Percentiles rank a stretch among this genome's conserved stretches.
These are phyloP conservation scores for Blastocystis sp. DNA, from an alignment of 352 stramenopile genomes.

Conservation along the genomic window DNA sequence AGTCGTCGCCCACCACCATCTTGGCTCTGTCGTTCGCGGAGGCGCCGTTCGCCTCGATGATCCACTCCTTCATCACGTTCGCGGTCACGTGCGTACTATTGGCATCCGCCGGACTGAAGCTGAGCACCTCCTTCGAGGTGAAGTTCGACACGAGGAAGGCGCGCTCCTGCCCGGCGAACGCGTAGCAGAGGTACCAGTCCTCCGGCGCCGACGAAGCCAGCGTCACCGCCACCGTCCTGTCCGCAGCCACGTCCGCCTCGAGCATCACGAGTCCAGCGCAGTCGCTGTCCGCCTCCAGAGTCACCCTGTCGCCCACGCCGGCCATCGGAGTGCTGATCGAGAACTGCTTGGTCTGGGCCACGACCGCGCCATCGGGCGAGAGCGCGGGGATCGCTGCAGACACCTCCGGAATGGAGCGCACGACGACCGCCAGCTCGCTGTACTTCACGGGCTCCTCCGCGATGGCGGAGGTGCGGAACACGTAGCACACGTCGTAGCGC, in stretches of 20 bases:
- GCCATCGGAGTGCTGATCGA: background rate
- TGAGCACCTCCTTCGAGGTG: background rate
- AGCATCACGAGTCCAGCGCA: background rate
- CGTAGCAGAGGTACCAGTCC: background rate
- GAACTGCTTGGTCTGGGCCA: background rate
- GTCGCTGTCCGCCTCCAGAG: background rate
- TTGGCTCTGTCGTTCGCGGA: background rate
- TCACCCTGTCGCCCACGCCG: background rate
- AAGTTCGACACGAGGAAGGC: background rate
- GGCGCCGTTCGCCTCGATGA: background rate
- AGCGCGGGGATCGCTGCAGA: background rate
- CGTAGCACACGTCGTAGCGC: slow-evolving; percentile 54
- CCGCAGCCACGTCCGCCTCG: background rate
- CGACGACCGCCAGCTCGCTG: background rate
- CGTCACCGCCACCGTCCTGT: background rate
- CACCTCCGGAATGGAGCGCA: background rate
- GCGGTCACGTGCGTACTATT: background rate
- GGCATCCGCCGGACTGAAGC: background rate
- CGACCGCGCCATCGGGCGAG: background rate
- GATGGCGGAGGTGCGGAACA: background rate
- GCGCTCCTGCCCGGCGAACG: background rate
- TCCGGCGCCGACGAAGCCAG: background rate
- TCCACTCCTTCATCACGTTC: background rate
- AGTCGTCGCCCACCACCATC: slow-evolving; percentile 42
- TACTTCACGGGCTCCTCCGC: slow-evolving; percentile 46